Conservation (phyloP, 2,329 filamentous ascomycete species). For the Fusarium sp. region DNA sequence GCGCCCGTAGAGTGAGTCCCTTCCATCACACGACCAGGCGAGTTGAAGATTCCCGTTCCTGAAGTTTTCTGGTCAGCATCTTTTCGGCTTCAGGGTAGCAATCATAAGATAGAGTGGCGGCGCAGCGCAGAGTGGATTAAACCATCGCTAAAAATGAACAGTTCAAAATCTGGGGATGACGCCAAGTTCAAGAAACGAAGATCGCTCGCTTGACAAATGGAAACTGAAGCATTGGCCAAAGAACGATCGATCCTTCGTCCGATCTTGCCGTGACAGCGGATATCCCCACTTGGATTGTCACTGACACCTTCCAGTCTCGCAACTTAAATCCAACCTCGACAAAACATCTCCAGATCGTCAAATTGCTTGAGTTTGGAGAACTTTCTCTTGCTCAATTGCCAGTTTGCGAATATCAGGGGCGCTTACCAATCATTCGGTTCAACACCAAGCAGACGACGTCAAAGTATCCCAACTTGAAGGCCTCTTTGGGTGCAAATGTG, state of each 20-base stretch:
- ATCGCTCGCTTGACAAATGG: slow-evolving; percentile 24
- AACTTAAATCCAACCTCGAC: slow-evolving; percentile 42
- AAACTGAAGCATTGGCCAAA: slow-evolving; percentile 26
- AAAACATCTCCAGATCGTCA: slow-evolving; percentile 2
- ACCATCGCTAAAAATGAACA: neutral
- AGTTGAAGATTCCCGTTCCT: slow-evolving; percentile 55
- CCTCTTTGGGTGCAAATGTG: slow-evolving; percentile 49
- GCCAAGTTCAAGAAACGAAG: neutral
- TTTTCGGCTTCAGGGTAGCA: neutral
- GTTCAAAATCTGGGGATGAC: neutral
- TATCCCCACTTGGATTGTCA: slow-evolving; percentile 39
- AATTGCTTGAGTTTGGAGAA: neutral
- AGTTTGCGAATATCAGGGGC: neutral
- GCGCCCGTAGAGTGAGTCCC: slow-evolving; percentile 50
- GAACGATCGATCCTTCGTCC: slow-evolving; percentile 17
- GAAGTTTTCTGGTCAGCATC: slow-evolving; percentile 20
- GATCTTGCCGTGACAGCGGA: slow-evolving; percentile 14
- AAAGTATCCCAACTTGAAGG: slow-evolving; percentile 51
- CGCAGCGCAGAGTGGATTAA: neutral
- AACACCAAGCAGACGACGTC: slow-evolving; percentile 52
- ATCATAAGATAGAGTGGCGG: no score
- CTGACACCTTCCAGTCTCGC: neutral
- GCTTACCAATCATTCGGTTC: slow-evolving; percentile 54
- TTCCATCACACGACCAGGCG: slow-evolving; percentile 48
- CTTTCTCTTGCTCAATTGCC: neutral